These are phyloP conservation scores for Lycium ferocissimum DNA, from an alignment of 257 asterid genomes.

Conservation along the genomic window DNA sequence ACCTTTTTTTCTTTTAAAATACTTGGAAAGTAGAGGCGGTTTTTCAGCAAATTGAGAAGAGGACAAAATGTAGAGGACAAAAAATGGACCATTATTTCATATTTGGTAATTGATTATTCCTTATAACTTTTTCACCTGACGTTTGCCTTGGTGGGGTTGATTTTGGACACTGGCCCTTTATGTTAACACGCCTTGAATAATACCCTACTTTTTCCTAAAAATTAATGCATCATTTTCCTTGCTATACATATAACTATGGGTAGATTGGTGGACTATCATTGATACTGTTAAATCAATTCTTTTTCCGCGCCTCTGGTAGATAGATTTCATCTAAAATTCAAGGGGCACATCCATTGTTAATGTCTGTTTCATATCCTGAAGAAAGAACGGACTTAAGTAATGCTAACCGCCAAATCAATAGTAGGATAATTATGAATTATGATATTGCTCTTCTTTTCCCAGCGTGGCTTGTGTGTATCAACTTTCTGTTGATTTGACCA, in stretches of 20 bases:
- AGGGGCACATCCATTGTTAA: neutral
- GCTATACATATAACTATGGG: neutral
- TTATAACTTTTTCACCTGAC: slow-evolving; percentile 30
- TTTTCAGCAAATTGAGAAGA: slow-evolving; percentile 26
- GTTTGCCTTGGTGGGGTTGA: slow-evolving; percentile 28
- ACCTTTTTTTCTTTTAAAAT: neutral
- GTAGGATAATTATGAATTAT: neutral
- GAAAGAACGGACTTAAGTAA: neutral
- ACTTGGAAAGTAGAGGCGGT: neutral
- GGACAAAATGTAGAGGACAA: slow-evolving; percentile 36
- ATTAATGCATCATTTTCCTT: neutral
- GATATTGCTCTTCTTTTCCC: neutral
- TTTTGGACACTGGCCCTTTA: slow-evolving; percentile 7
- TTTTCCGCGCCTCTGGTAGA: neutral
- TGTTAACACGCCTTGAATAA: slow-evolving; percentile 25
- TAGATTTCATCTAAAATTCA: neutral
- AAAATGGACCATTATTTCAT: slow-evolving; percentile 32
- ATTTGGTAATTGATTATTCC: slow-evolving; percentile 31
- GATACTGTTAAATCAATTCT: neutral
- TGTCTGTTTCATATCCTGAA: neutral
- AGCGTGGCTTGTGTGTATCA: neutral
- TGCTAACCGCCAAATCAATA: neutral
- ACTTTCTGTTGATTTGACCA: neutral
- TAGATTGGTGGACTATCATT: neutral
- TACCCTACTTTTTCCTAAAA: neutral